These are phyloP conservation scores for Coniochaeta ligniaria DNA, from an alignment of 2,329 filamentous ascomycete species.

Conservation along the genomic window DNA sequence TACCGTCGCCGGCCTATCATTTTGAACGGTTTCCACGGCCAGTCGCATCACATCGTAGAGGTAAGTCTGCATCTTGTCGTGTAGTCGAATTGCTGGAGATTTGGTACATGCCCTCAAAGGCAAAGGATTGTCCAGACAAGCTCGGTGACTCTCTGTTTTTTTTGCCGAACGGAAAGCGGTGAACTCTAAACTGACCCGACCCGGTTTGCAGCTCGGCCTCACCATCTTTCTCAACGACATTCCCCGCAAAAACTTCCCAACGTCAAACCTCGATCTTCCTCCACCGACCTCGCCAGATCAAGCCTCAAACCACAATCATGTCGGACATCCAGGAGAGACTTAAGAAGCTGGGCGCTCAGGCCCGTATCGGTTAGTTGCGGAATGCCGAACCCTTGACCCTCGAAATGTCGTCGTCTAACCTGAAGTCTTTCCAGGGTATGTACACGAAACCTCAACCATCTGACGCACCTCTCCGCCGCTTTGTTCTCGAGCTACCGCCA, in stretches of 20 bases:
- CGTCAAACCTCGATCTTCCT: conserved; percentile 6
- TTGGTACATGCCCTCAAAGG: not conserved
- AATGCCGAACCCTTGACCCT: conserved; percentile 4
- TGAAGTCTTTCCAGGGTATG: conserved; percentile 18
- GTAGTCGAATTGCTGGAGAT: not conserved
- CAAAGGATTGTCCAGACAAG: not conserved
- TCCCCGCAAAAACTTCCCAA: conserved; percentile 9
- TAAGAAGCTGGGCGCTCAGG: conserved; percentile 49
- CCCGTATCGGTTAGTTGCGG: conserved; percentile 59
- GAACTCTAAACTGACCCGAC: not conserved
- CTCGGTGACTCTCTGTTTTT: not conserved
- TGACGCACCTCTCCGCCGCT: not conserved
- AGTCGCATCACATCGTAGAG: not conserved
- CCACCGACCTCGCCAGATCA: not conserved
- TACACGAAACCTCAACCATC: conserved; percentile 7
- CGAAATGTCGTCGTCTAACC: conserved; percentile 10
- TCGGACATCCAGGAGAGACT: conserved; percentile 51
- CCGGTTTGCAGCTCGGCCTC: conserved; percentile 3
- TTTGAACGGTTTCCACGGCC: conserved; percentile 7
- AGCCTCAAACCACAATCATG: conserved; percentile 27
- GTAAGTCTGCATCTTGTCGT: not conserved
- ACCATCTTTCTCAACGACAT: conserved; percentile 6
- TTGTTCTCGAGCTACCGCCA: not conserved
- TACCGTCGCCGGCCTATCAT: conserved; percentile 12
- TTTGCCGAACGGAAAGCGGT: not conserved